phyloP scores from a whole-genome alignment of 371 early-diverging fungal genomes.

The Circinella minor region DNA sequence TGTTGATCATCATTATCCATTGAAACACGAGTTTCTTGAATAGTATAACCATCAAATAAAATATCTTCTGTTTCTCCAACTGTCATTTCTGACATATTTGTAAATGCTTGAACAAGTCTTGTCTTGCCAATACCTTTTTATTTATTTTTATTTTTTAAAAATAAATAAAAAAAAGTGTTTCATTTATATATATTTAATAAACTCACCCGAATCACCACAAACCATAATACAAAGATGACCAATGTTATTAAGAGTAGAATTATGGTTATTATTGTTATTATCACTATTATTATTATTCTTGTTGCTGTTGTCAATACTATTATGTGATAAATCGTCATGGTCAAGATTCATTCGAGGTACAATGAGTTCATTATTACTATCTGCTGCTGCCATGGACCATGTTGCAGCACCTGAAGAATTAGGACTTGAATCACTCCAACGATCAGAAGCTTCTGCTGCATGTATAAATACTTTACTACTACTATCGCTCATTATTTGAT shows the following conservation, averaged over 20 bases:
- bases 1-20: slow-evolving; percentile 14
- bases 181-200: no score
- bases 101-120: slow-evolving; percentile 48
- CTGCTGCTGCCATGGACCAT: slow-evolving; percentile 13
- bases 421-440: slow-evolving; percentile 1
- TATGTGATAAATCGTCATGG: background rate
- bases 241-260: slow-evolving; percentile 13
- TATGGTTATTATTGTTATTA: background rate
- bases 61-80: slow-evolving; percentile 10
- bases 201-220: slow-evolving; percentile 61
- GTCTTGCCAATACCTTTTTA: slow-evolving; percentile 57
- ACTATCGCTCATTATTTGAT: slow-evolving; percentile 3
- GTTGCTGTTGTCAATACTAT: background rate
- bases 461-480: slow-evolving; percentile 17
- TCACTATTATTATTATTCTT: background rate
- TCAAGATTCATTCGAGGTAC: slow-evolving; percentile 19
- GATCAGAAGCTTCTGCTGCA: slow-evolving; percentile 9
- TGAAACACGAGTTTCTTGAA: background rate
- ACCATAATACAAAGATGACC: slow-evolving; percentile 57
- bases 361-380: slow-evolving; percentile 19
- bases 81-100: slow-evolving; percentile 41
- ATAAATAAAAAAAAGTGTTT: slow-evolving; percentile 1
- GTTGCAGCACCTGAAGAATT: slow-evolving; percentile 9
- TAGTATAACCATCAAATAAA: slow-evolving; percentile 12
- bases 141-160: background rate